Percentiles rank a stretch among this genome's conserved stretches.
Conservation (phyloP, 2,329 filamentous ascomycete species). For the Catunica adiposa region DNA sequence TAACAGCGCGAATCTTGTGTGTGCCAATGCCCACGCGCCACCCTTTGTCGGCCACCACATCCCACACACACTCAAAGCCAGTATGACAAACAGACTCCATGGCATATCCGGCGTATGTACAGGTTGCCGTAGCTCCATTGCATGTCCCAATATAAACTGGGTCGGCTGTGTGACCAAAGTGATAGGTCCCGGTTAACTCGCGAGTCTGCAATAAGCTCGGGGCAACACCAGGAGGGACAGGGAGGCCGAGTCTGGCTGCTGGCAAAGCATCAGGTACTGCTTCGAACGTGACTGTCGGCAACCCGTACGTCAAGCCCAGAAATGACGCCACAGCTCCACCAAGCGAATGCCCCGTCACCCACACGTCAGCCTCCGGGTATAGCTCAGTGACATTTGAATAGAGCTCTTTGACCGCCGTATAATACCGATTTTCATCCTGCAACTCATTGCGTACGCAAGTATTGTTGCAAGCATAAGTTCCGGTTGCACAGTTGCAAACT, state of each 20-base stretch:
- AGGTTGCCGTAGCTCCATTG: conserved; percentile 75
- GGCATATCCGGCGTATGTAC: conserved; percentile 83
- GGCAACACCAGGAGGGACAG: conserved; percentile 63
- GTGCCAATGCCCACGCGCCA: conserved; percentile 86
- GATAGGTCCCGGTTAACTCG: conserved; percentile 60
- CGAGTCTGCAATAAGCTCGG: conserved; percentile 54
- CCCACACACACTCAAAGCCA: conserved; percentile 75
- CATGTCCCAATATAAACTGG: conserved; percentile 89
- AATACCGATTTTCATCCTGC: conserved; percentile 74
- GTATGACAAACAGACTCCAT: conserved; percentile 88
- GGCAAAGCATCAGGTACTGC: conserved; percentile 83
- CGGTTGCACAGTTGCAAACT: conserved; percentile 81
- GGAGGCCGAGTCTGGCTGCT: conserved; percentile 68
- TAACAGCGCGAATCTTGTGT: conserved; percentile 78
- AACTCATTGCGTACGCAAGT: conserved; percentile 69
- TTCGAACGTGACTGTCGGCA: conserved; percentile 85
- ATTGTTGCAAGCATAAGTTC: conserved; percentile 78
- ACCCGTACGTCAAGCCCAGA: conserved; percentile 75
- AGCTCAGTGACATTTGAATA: conserved; percentile 83
- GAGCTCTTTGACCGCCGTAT: conserved; percentile 71
- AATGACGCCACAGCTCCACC: conserved; percentile 82
- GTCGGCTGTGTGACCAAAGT: conserved; percentile 92
- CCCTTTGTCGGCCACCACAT: conserved; percentile 78
- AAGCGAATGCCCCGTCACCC: conserved; percentile 83
- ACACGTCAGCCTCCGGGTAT: conserved; percentile 71